Evolutionary conservation across 2,329 filamentous ascomycete genomes (phyloP), one percentile per base, ranked within the genome.

Genomic region (Hymenoscyphus albidus): DNA sequence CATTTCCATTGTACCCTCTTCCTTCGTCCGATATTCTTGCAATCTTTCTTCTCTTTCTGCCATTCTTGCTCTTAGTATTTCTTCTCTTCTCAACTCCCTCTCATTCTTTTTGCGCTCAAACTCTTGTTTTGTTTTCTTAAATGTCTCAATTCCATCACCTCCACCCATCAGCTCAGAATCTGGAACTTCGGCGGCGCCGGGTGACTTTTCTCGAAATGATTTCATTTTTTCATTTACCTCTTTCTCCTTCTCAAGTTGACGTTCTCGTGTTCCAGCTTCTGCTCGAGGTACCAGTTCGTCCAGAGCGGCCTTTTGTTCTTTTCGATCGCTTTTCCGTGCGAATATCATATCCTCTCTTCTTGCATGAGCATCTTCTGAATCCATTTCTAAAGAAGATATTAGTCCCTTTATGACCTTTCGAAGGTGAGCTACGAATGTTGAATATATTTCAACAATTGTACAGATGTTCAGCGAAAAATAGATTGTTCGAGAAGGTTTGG

Each of bases 221-320:
- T 87, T 85, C 80, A 96, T 88, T 69, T 88, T 86, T 6, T 89
- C 88, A 38, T 90, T 89, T 5, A 85, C 80, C 67, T 90, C 89
- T 40, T 83, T 84, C 69, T 88, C 89, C 83, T 97, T 97, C 79
- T 99, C 94, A 0, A 98, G 82, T 73, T 87, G 85, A 12, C 94
- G 87, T 78, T 97, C 94, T 57, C 88, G 87, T 0, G 90, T 91
- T 0, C 93, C 93, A 0, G 93, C 80, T 66, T 95, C 92, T 0
- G 94, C 92, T 12, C 92, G 90, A 0, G 94, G 93, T 0, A 83
- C 86, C 0, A 97, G 79, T 69, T 97, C 93, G 14, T 97, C 92
- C 0, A 95, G 82, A 0, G 85, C 84, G 62, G 90, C 88, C 68
- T 88, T 89, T 72, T 94, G 89, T 3, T 81, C 72, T 56, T 81